Percentiles rank a stretch among this genome's conserved stretches.
phyloP scores from a whole-genome alignment of 2,329 filamentous ascomycete genomes.

The Zymoseptoria pseudotritici region DNA sequence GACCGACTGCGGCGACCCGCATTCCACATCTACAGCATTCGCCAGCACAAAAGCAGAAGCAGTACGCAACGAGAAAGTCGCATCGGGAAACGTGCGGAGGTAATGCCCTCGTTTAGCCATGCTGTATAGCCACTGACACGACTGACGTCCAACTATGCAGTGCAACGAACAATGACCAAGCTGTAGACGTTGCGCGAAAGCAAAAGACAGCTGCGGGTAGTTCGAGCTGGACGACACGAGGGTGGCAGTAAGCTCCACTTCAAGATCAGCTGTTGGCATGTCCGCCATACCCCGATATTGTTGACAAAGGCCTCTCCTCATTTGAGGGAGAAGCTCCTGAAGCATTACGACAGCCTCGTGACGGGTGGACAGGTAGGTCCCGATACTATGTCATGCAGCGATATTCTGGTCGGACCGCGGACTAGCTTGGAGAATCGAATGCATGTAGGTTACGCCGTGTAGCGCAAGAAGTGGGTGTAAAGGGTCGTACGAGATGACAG shows the following conservation, averaged over 20 bases:
- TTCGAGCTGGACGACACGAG: neutral
- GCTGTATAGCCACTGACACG: too few relatives aligned
- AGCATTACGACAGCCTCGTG: neutral
- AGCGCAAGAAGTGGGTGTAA: conserved; percentile 1
- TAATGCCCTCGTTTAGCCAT: too few relatives aligned
- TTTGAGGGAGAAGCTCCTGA: neutral
- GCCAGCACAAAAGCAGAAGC: neutral
- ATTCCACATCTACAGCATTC: conserved; percentile 8
- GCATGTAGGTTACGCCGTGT: conserved; percentile 2
- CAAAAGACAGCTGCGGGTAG: neutral
- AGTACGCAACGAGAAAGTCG: neutral
- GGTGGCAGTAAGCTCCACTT: too few relatives aligned
- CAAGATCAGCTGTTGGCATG: too few relatives aligned
- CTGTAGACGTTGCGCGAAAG: neutral
- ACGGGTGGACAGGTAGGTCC: neutral
- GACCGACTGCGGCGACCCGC: too few relatives aligned
- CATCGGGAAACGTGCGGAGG: too few relatives aligned
- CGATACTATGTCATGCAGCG: conserved; percentile 7
- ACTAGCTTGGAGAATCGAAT: conserved; percentile 2
- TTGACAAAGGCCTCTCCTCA: neutral
- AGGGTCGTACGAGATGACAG: too few relatives aligned
- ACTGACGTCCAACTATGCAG: neutral
- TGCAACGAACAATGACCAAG: neutral
- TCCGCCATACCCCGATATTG: too few relatives aligned
- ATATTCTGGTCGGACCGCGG: conserved; percentile 3